A percentile compares a stretch with the other conserved stretches of the same genome.
Evolutionary conservation across 768 basidiomycete species (phyloP).

Genomic region (Phylloporus arenicola): DNA sequence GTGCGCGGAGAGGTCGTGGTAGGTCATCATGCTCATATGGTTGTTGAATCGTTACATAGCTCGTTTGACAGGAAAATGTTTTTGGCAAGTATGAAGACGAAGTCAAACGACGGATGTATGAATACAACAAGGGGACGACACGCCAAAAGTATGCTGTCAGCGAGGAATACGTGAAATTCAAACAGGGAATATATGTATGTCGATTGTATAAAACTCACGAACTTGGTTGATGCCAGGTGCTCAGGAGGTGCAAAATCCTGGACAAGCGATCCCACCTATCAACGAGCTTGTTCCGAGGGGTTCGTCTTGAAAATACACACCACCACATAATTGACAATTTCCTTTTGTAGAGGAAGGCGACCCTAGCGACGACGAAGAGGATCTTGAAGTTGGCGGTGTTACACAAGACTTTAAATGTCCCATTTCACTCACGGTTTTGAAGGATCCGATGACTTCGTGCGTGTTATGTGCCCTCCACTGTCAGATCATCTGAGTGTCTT

Average conservation of each 20-base stretch:
- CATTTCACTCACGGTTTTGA: constrained; percentile 59
- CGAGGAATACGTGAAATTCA: constrained; percentile 56
- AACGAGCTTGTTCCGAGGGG: constrained; percentile 69
- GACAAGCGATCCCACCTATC: constrained; percentile 69
- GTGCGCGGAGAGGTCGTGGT: constrained; percentile 57
- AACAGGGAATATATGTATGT: constrained; percentile 62
- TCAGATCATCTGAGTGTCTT: constrained; percentile 3
- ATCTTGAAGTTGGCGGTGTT: constrained; percentile 82
- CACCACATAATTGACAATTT: neutral
- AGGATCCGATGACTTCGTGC: constrained; percentile 80
- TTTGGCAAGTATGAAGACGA: constrained; percentile 45
- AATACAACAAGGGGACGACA: constrained; percentile 56
- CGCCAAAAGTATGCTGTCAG: constrained; percentile 75
- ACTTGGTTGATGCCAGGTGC: constrained; percentile 5
- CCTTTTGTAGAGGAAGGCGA: constrained; percentile 63
- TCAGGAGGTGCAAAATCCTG: constrained; percentile 65
- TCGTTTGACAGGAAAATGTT: constrained; percentile 42
- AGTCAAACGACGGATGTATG: constrained; percentile 38
- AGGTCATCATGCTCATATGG: constrained; percentile 19
- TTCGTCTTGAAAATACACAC: constrained; percentile 20
- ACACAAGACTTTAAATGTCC: constrained; percentile 85
- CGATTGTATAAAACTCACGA: neutral
- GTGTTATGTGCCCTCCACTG: constrained; percentile 20
- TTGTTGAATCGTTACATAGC: neutral
- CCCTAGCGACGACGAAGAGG: constrained; percentile 80